These are phyloP conservation scores for Alternaria burnsii DNA, from an alignment of 2,329 filamentous ascomycete genomes.

Conservation along the genomic window DNA sequence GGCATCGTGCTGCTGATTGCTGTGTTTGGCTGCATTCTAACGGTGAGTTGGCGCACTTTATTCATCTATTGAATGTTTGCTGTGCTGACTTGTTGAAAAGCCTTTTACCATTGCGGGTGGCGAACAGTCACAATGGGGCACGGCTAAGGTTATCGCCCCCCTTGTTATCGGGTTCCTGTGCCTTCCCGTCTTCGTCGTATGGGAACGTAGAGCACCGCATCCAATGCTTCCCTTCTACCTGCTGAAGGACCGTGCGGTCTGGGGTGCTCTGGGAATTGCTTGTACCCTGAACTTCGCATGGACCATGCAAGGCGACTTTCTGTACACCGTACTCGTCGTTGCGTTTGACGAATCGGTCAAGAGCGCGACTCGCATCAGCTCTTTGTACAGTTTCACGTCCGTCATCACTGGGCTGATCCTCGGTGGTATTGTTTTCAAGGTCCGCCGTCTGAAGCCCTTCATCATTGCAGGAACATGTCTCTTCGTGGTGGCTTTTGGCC, in stretches of 20 bases:
- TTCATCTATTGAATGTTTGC: no score
- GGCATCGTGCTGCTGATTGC: conserved; percentile 59
- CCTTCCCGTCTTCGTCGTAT: conserved; percentile 61
- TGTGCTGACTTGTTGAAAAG: conserved; percentile 1
- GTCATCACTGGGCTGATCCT: conserved; percentile 66
- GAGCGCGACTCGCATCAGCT: conserved; percentile 66
- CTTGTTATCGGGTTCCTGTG: conserved; percentile 61
- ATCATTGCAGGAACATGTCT: conserved; percentile 67
- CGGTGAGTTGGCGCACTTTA: conserved; percentile 18
- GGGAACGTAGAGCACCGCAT: conserved; percentile 62
- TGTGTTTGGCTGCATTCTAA: conserved; percentile 59
- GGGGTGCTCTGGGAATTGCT: conserved; percentile 67
- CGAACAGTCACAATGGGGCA: conserved; percentile 58
- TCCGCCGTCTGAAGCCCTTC: conserved; percentile 68
- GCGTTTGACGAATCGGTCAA: conserved; percentile 67
- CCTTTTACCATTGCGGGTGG: conserved; percentile 65
- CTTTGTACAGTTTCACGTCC: conserved; percentile 66
- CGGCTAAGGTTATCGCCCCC: conserved; percentile 61
- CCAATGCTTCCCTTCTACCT: conserved; percentile 68
- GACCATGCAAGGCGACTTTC: conserved; percentile 70
- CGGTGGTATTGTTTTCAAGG: conserved; percentile 63
- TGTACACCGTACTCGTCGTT: conserved; percentile 69
- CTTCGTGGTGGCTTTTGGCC: conserved; percentile 70
- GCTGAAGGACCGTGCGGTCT: conserved; percentile 70
- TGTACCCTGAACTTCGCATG: conserved; percentile 47